Conservation (phyloP, 768 basidiomycete species). For the Chlorophyllum brunneum region DNA sequence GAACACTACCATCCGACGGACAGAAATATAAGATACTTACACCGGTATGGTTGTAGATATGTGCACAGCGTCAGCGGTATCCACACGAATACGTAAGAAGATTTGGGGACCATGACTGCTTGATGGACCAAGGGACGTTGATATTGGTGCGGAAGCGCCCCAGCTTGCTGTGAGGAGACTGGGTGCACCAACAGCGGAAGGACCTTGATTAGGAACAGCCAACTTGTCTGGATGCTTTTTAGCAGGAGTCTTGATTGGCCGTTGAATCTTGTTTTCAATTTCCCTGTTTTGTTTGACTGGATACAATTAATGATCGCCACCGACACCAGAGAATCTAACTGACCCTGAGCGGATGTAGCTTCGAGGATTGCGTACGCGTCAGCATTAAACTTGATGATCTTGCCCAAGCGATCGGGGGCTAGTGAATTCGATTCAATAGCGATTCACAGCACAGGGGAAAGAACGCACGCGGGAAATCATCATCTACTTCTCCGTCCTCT, state of each 20-base stretch:
- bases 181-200: constrained; percentile 33
- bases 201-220: constrained; percentile 36
- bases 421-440: not conserved
- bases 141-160: constrained; percentile 45
- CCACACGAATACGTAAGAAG: constrained; percentile 79
- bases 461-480: constrained; percentile 91
- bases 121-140: constrained; percentile 66
- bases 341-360: constrained; percentile 68
- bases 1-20: not conserved
- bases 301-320: not conserved
- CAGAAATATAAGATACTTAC: constrained; percentile 42
- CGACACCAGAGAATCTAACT: constrained; percentile 14
- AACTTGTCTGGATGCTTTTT: constrained; percentile 51
- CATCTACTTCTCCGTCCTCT: constrained; percentile 97
- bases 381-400: constrained; percentile 84
- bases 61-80: constrained; percentile 78
- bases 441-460: not conserved
- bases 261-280: constrained; percentile 76
- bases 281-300: constrained; percentile 72
- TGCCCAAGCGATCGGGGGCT: constrained; percentile 89
- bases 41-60: constrained; percentile 89
- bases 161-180: constrained; percentile 46
- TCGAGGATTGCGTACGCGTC: constrained; percentile 87
- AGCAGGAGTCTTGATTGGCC: constrained; percentile 70
- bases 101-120: constrained; percentile 76